phyloP scores from a whole-genome alignment of 1,284 basidiomycete species.

The Fomitopsis pinicola region DNA sequence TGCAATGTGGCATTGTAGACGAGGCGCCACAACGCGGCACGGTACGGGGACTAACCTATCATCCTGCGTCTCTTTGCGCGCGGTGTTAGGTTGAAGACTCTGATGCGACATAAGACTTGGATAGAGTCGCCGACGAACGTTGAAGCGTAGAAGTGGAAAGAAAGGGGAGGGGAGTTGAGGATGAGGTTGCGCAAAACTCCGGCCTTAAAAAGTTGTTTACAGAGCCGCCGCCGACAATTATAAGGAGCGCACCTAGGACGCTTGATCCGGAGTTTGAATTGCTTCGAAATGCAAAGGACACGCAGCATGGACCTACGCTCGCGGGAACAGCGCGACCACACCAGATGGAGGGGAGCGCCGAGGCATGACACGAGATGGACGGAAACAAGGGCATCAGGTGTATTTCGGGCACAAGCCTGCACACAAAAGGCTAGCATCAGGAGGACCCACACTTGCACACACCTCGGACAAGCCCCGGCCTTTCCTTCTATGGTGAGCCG shows the following conservation, averaged over 20 bases:
- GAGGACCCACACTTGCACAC: constrained; percentile 8
- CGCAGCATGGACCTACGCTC: constrained; percentile 11
- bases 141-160: neutral
- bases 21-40: neutral
- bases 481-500: neutral
- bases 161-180: neutral
- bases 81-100: neutral
- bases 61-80: neutral
- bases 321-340: constrained; percentile 4
- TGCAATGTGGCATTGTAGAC: neutral
- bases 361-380: constrained; percentile 1
- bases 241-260: constrained; percentile 1
- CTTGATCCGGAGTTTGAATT: constrained; percentile 7
- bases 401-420: neutral
- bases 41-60: neutral
- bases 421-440: constrained; percentile 1
- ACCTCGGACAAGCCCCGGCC: neutral
- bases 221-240: constrained; percentile 2
- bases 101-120: neutral
- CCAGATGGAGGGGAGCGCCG: neutral
- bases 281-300: neutral
- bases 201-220: constrained; percentile 3
- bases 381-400: constrained; percentile 1
- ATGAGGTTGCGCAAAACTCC: neutral
- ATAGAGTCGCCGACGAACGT: neutral